phyloP scores from a whole-genome alignment of 768 basidiomycete genomes.

The Rickenella mellea region DNA sequence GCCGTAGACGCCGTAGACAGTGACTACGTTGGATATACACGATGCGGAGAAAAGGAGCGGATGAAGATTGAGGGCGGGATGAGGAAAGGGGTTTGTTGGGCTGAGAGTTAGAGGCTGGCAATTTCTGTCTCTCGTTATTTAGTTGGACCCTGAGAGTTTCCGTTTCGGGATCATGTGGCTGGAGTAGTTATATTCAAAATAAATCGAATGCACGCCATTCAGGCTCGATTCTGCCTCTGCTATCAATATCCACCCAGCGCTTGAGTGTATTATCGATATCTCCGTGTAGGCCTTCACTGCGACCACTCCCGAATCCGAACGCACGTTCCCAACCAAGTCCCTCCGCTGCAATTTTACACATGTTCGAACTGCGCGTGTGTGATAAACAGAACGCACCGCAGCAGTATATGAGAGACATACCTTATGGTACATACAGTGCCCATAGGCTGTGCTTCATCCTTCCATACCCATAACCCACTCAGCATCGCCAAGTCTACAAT shows the following conservation, averaged over 20 bases:
- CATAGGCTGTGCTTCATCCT: conserved; percentile 34
- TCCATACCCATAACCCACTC: conserved; percentile 48
- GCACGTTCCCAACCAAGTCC: conserved; percentile 57
- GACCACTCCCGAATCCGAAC: conserved; percentile 43
- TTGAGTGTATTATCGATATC: conserved; percentile 32
- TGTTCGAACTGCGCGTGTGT: conserved; percentile 37
- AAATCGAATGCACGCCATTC: conserved; percentile 51
- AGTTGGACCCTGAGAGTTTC: no score
- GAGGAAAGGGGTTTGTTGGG: no score
- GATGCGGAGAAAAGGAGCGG: no score
- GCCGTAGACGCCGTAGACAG: no score
- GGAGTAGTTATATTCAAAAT: conserved; percentile 16
- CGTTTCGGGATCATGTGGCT: neutral
- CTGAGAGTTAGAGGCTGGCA: no score
- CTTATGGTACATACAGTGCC: conserved; percentile 51
- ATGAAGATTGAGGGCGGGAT: no score
- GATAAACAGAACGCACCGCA: neutral
- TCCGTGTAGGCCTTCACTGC: conserved; percentile 34
- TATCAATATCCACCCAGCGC: conserved; percentile 62
- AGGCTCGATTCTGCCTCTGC: conserved; percentile 43
- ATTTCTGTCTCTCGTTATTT: no score
- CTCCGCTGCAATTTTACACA: conserved; percentile 50
- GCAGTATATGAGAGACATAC: conserved; percentile 22
- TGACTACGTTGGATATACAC: no score
- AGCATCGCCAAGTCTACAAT: conserved; percentile 61